Evolutionary conservation across 345 rosid genomes (phyloP).

Genomic region (Eutrema heterophyllum): DNA sequence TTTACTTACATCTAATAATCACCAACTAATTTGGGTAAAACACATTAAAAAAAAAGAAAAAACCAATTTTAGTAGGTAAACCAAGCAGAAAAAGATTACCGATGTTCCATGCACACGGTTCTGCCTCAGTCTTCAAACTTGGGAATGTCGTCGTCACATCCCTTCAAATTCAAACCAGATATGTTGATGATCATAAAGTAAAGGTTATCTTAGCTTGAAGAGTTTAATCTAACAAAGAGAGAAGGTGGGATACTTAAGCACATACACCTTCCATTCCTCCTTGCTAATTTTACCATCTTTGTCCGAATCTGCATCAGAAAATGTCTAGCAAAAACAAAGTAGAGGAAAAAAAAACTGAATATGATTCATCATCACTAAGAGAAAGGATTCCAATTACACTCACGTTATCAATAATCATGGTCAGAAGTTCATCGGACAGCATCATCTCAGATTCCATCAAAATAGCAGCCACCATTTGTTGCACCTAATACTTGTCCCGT

Average conservation of each 20-base stretch:
- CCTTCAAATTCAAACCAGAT: constrained; percentile 37
- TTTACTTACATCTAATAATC: constrained; percentile 20
- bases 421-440: constrained; percentile 57
- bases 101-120: background rate
- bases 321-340: constrained; percentile 44
- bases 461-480: constrained; percentile 74
- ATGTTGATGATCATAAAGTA: background rate
- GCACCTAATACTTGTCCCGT: constrained; percentile 79
- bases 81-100: background rate
- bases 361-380: background rate
- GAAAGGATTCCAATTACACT: background rate
- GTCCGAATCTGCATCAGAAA: constrained; percentile 66
- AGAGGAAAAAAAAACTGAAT: background rate
- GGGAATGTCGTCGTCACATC: constrained; percentile 62
- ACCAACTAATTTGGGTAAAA: constrained; percentile 8
- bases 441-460: constrained; percentile 58
- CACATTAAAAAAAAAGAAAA: background rate
- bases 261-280: constrained; percentile 67
- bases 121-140: constrained; percentile 36
- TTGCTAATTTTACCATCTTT: constrained; percentile 63
- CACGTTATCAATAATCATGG: constrained; percentile 65
- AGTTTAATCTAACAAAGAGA: background rate
- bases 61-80: background rate
- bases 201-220: background rate
- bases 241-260: constrained; percentile 41